These are phyloP conservation scores for Gracilariopsis chorda DNA, from an alignment of 23 red algal genomes.

Conservation along the genomic window DNA sequence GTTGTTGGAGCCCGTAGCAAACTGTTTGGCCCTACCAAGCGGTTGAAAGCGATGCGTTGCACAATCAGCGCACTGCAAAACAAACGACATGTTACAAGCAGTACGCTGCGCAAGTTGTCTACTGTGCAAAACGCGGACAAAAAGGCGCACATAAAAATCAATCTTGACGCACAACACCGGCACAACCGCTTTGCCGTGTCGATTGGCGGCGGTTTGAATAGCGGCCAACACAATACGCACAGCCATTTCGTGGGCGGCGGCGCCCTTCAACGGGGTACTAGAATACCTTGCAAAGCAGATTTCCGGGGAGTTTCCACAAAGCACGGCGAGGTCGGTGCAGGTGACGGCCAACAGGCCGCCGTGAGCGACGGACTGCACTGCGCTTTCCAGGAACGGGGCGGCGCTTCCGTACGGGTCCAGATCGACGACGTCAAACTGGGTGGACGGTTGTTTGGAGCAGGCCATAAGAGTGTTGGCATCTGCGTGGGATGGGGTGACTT, in stretches of 20 bases:
- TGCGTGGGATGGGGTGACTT: slow-evolving; percentile 46
- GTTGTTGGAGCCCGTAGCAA: not conserved
- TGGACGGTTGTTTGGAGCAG: not conserved
- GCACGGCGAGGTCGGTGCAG: slow-evolving; percentile 88
- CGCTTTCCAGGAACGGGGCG: slow-evolving; percentile 80
- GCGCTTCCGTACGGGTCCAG: slow-evolving; percentile 94
- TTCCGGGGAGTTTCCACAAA: slow-evolving; percentile 85
- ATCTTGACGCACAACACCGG: slow-evolving; percentile 87
- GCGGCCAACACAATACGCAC: slow-evolving; percentile 76
- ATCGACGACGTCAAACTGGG: slow-evolving; percentile 82
- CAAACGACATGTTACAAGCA: slow-evolving; percentile 44
- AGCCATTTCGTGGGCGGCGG: slow-evolving; percentile 85
- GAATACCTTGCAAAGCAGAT: slow-evolving; percentile 84
- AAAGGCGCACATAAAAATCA: slow-evolving; percentile 97
- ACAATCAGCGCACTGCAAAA: slow-evolving; percentile 79
- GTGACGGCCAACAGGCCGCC: slow-evolving; percentile 94
- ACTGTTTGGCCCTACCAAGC: slow-evolving; percentile 26
- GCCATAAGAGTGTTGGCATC: slow-evolving; percentile 86
- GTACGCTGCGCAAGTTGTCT: slow-evolving; percentile 39
- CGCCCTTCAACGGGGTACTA: slow-evolving; percentile 58
- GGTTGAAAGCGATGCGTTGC: slow-evolving; percentile 81
- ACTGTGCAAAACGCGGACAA: slow-evolving; percentile 79
- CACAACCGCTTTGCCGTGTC: slow-evolving; percentile 73
- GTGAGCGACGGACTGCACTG: slow-evolving; percentile 69
- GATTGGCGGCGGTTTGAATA: slow-evolving; percentile 82